Base-by-base conservation (phyloP, 805 yeast genomes). In the Zygoascus tannicola region DNA sequence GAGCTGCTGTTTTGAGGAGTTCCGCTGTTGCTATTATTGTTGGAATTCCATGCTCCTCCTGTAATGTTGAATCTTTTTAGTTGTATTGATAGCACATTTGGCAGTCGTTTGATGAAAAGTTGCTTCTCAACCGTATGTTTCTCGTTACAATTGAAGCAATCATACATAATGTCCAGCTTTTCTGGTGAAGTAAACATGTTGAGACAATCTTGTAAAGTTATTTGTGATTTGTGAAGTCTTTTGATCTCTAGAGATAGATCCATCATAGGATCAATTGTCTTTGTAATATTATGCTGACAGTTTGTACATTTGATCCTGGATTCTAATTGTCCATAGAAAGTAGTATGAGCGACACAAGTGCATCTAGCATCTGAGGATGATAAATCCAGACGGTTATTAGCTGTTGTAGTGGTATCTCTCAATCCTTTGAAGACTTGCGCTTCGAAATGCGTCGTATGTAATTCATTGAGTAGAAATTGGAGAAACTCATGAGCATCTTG, bases 401-500 rank as follows among this genome's bases (percentile, higher is more conserved):
- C 16, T 19, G 44, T 33, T 7, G 21, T 38, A 15, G 38, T 22
- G 7, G 30, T 20, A 16, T 45, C 22, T 20, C 34, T 21, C 12
- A 10, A 18, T 14, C 28, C 38, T 2, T 34, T 32, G 32, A 48
- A 41, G 5, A 50, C 38, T 16, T 21, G 28, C 19, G 45, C 20
- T 15, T 45, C 40, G 41, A 46, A 50, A 40, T 51, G 53, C 23
- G 48, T 37, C 38, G 48, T 43, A 62, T 92, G 98, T 45, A 92
- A 63, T 62, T 87, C 94, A 62, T 90, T 84, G 32, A 90, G 69
- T 22, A 90, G 57, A 59, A 90, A 88, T 59, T 92, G 97, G 81
- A 94, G 81, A 63, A 90, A 92, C 63, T 92, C 99, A 64, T 92
- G 99, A 0, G 98, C 97, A 60, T 92, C 99, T 63, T 92, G 99